Base-by-base conservation (phyloP, 2,329 filamentous ascomycete genomes). In the Microsporum ferrugineum region DNA sequence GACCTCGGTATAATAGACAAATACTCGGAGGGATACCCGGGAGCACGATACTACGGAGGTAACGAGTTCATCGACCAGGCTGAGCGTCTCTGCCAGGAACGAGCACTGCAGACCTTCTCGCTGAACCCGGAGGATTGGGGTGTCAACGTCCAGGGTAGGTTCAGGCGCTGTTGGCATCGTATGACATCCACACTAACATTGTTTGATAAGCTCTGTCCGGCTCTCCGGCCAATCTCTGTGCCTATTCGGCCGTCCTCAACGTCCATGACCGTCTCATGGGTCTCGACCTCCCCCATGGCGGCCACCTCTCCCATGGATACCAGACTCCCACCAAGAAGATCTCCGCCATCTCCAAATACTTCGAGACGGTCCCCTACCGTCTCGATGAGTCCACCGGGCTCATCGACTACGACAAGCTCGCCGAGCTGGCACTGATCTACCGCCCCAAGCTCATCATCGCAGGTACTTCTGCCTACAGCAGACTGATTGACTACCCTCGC, bases 1-100 rank as follows among this genome's bases (percentile, higher is more conserved):
- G 71, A 67, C 70, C 70, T 67, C 69, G n/a, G 55, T 29, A 3
- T 23, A 23, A 23, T 73, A 88, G 89, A 97, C 77, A 97, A 99
- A 76, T 99, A 99, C 78, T 97, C 94, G 0, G 94, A 99, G 76
- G 94, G 94, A 58, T 99, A 99, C 70, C 94, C 92, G 36, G 94
- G 94, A 61, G 92, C 92, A 63, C 83, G 92, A 72, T 97, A 97
- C 79, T 97, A 97, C 72, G 92, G 92, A 60, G 92, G 92, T 66
- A 97, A 97, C 75, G 88, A 96, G 76, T 91, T 91, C 75, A 97
- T 97, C 70, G 92, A 97, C 71, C 84, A 90, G 70, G 84, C 92
- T 4, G 92, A 97, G 78, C 80, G 87, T 55, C 80, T 96, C 56
- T 97, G 92, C 76, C 94, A 97, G 78, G 82, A 89, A 72, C 86